Base-by-base conservation (phyloP, 1,139 yeast genomes). In the Arxiozyma bovina region DNA sequence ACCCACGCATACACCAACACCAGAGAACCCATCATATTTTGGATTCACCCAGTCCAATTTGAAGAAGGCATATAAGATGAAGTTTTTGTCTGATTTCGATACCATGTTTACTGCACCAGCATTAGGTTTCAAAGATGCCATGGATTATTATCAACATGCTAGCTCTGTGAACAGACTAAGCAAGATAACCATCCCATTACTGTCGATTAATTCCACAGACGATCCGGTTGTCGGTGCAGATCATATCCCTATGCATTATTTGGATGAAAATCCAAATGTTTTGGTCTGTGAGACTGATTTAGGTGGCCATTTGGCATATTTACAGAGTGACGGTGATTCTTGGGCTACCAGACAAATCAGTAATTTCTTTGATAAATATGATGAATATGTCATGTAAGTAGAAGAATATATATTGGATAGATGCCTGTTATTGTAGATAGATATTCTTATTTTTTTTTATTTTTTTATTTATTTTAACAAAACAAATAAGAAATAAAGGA, bases 291-390 rank as follows among this genome's bases (percentile, higher is more conserved):
- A 83, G 51, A 87, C 97, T 0, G 78, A 83, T 41, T 71, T 82
- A 38, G 99, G 99, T 55, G 99, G 98, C 11, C 99, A 93, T 71
- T 71, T 94, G 46, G 85, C 87, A 0, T 85, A 76, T 64, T 77
- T 82, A 41, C 77, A 83, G 61, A 68, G 71, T 2, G 72, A 78
- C 41, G 83, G 86, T 27, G 77, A 80, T 54, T 81, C 89, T 60
- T 90, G 97, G 96, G 81, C 83, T 63, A 79, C 84, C 8, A 74
- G 77, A 52, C 83, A 83, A 44, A 78, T 85, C 46, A 80, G 82
- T 49, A 77, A 83, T 51, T 87, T 78, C 69, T 78, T 88, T 59
- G 72, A 71, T 57, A 74, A 78, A 38, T 79, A 85, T 63, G 77
- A 80, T 49, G 70, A 73, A 21, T 57, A 63, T 5, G 73, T 77